These are phyloP conservation scores for Brettanomyces bruxellensis DNA, from an alignment of 805 yeast species.

Conservation along the genomic window DNA sequence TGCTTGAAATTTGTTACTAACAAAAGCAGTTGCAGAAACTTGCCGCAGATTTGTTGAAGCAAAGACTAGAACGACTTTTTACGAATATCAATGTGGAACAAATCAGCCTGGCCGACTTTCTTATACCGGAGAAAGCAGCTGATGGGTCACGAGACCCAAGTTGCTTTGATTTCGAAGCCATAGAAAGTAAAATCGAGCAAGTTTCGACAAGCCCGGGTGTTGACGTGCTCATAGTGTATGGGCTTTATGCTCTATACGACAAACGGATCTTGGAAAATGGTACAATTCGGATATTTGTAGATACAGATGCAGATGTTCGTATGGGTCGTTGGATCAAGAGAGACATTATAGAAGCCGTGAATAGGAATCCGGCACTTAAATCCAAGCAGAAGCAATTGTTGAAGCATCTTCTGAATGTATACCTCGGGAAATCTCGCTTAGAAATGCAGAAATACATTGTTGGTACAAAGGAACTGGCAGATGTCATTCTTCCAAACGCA, in stretches of 20 bases:
- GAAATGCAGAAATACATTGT: constrained; percentile 60
- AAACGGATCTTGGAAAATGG: constrained; percentile 44
- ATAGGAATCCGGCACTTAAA: constrained; percentile 3
- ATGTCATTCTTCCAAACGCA: constrained; percentile 90
- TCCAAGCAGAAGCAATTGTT: constrained; percentile 8
- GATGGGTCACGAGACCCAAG: constrained; percentile 26
- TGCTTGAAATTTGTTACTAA: not conserved
- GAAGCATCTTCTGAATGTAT: constrained; percentile 33
- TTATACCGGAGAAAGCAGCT: not conserved
- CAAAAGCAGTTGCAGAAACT: constrained; percentile 10
- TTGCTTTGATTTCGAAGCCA: constrained; percentile 30
- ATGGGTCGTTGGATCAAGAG: constrained; percentile 66
- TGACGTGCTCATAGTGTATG: constrained; percentile 50
- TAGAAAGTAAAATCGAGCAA: constrained; percentile 8
- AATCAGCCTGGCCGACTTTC: constrained; percentile 19
- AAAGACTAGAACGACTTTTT: constrained; percentile 16
- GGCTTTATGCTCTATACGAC: constrained; percentile 73
- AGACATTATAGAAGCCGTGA: constrained; percentile 14
- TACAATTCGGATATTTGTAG: constrained; percentile 63
- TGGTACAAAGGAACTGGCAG: constrained; percentile 67
- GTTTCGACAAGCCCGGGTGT: constrained; percentile 4
- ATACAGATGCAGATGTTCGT: constrained; percentile 78
- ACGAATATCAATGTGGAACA: constrained; percentile 8
- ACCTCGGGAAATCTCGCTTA: constrained; percentile 47
- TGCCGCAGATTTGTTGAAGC: constrained; percentile 14